Conservation (phyloP, 495 filamentous ascomycete genomes). For the Aspergillus heteromorphus region DNA sequence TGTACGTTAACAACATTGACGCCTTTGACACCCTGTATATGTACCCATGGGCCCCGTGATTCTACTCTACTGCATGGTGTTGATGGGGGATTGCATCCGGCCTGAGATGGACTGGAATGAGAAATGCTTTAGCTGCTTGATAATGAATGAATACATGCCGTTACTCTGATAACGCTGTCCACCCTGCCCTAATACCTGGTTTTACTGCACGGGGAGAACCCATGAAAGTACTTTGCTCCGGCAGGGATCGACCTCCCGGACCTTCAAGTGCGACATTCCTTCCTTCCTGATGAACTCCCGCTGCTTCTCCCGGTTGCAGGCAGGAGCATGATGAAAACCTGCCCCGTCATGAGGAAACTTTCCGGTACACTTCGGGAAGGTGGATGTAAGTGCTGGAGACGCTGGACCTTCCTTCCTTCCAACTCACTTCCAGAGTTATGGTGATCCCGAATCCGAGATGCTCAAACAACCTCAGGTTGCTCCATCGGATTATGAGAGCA, state of each 20-base stretch:
- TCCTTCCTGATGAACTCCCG: neutral
- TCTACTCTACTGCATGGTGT: too few species aligned
- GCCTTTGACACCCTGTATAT: neutral
- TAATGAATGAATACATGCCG: too few species aligned
- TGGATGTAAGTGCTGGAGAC: constrained; percentile 12
- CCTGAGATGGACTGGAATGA: too few species aligned
- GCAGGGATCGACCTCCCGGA: neutral
- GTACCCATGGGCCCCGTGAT: too few species aligned
- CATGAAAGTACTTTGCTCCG: neutral
- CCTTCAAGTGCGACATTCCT: neutral
- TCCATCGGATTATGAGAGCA: constrained; percentile 20
- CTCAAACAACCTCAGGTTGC: constrained; percentile 11
- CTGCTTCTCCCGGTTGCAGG: neutral
- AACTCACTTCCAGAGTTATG: constrained; percentile 25
- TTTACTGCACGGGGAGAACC: too few species aligned
- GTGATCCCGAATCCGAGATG: constrained; percentile 18
- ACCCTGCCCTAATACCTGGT: too few species aligned
- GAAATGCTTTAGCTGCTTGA: too few species aligned
- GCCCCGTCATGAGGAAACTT: constrained; percentile 3
- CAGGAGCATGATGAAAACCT: neutral
- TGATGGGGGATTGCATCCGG: too few species aligned
- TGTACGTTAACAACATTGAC: too few species aligned
- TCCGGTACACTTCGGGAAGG: constrained; percentile 18
- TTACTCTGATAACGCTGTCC: too few species aligned
- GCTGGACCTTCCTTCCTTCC: constrained; percentile 9